Base-by-base conservation (phyloP, 2,329 filamentous ascomycete genomes). In the Colletotrichum theobromicola region DNA sequence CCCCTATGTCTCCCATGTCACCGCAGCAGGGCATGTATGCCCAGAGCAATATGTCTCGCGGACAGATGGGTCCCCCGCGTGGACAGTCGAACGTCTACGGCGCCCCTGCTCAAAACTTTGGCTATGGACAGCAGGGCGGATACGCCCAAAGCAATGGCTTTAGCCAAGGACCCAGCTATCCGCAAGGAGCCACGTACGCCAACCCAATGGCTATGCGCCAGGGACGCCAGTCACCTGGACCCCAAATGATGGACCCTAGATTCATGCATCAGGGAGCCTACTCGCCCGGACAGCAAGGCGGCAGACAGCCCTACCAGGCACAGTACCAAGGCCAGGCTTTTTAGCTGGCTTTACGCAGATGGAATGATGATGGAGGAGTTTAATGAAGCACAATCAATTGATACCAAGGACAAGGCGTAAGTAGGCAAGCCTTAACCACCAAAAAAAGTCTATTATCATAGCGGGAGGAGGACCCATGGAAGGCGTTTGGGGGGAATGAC, bases 241-340 rank as follows among this genome's bases (percentile, higher is more conserved):
- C 71, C n/a, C 79, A 79, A 21, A 79, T 77, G 64, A 77, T 78
- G 64, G 80, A 81, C 46, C 77, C 77, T 26, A 77, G 80, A 6
- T 78, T 80, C 26, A 77, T 80, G 61, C 80, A 81, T 4, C 75
- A 77, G 13, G 74, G 70, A 4, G 32, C 58, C 3, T 70, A 77
- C 24, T 75, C 76, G 15, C 60, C 68, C 10, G 74, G 74, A 6
- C 55, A 70, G 46, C 75, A 74, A 57, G 58, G 67, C 15, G 72
- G 72, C 9, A 63, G 74, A 12, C 70, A 67, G 46, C 60, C 46
- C 10, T 74, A 46, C 57, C 72, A 57, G 34, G 67, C 75, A 13
- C 81, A 81, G 21, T 82, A 84, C 61, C 84, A 86, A 63, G 82
- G 84, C 13, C 83, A 84, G 65, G 82, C 73, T 9, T 77, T 77